Base-by-base conservation (phyloP, 192 early-diverging fungal genomes). In the Funneliformis mosseae region DNA sequence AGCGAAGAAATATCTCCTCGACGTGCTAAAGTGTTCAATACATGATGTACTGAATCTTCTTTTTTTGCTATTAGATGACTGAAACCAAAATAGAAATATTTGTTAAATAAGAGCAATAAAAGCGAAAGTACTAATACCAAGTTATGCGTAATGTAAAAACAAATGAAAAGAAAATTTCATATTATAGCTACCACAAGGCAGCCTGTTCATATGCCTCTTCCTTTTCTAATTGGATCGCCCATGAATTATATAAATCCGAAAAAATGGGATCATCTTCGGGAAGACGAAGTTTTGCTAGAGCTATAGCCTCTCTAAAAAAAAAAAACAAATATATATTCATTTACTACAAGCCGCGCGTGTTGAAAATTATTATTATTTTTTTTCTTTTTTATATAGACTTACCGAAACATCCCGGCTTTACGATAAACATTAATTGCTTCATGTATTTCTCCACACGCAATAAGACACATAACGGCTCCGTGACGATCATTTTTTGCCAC, bases 371-470 rank as follows among this genome's bases (percentile, higher is more conserved):
- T 33, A 14, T 23, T 38, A 0, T 11, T 9, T 71, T 59, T 11
- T 25, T 23, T n/a, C n/a, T 16, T 27, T 14, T 4, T 9, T 25
- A 74, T 14, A 23, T 28, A 41, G 14, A 81, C 77, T 61, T 85
- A 87, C 55, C 88, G 79, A 69, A 80, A 88, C 62, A 87, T 74
- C 14, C 71, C 73, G 21, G 45, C 75, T 43, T 83, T 81, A n/a
- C 82, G 63, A 59, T 88, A 89, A 2, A 82, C 81, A 50, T 85
- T 82, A 38, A 89, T 74, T 3, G 88, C 88, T 41, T 88, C 84
- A 81, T 80, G 83, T 5, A 88, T 82, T 43, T 74, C 78, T 11
- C 85, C 84, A 63, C 84, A 81, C 0, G 84, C 85, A 18, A 88
- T 71, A 27, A 77, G 84, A 73, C 87, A 89, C 38, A 86, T 67